Percentiles rank a stretch among this genome's conserved stretches.
Evolutionary conservation across 495 filamentous ascomycete species (phyloP).

Genomic region (Aspergillus indologenus): DNA sequence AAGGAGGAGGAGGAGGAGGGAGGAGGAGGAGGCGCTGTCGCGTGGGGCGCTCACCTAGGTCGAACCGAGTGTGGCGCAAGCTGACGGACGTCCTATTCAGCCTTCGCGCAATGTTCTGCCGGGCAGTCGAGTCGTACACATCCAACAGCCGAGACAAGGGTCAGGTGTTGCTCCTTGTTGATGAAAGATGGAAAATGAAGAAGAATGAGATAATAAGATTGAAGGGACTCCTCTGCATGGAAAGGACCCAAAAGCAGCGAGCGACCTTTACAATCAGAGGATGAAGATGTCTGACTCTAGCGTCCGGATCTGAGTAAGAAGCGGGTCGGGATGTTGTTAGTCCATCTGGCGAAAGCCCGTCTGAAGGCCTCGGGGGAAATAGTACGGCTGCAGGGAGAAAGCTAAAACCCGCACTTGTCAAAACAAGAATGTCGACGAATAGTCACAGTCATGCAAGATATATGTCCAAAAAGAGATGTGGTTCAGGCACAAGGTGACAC

Average conservation of each 20-base stretch:
- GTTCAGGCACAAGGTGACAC: neutral
- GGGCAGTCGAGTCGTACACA: slow-evolving; percentile 16
- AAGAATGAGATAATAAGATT: neutral
- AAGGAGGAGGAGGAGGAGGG: too few relatives aligned
- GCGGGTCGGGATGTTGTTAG: slow-evolving; percentile 10
- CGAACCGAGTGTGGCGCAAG: slow-evolving; percentile 49
- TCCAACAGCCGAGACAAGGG: neutral
- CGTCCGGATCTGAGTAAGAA: slow-evolving; percentile 13
- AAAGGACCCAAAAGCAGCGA: slow-evolving; percentile 25
- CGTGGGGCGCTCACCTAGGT: slow-evolving; percentile 45
- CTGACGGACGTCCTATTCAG: slow-evolving; percentile 41
- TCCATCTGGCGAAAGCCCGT: slow-evolving; percentile 20
- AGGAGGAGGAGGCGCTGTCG: slow-evolving; percentile 19
- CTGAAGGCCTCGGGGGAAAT: neutral
- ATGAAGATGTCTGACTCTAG: slow-evolving; percentile 8
- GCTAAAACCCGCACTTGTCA: slow-evolving; percentile 12
- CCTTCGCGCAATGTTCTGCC: slow-evolving; percentile 28
- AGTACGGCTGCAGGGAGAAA: slow-evolving; percentile 19
- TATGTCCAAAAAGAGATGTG: neutral
- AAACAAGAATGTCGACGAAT: slow-evolving; percentile 10
- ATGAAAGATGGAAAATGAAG: neutral
- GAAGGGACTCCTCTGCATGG: slow-evolving; percentile 14
- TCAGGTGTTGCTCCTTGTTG: neutral
- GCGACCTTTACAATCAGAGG: slow-evolving; percentile 20
- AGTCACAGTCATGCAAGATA: slow-evolving; percentile 13